Base-by-base conservation (phyloP, 805 yeast genomes). In the Kodamaea neixiangensis region DNA sequence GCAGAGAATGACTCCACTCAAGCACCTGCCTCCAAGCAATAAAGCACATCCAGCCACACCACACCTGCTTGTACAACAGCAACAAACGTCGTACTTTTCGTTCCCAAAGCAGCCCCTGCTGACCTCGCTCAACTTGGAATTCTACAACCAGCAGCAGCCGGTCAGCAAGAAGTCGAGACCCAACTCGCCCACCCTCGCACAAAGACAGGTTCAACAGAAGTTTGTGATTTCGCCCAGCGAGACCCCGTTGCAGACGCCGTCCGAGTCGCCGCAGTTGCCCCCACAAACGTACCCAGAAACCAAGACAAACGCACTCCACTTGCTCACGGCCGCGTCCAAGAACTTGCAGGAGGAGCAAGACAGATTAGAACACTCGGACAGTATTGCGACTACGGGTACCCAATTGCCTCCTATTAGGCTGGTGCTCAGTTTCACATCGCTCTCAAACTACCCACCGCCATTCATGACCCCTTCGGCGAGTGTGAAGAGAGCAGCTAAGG, bases 211-310 rank as follows among this genome's bases (percentile, higher is more conserved):
- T 2, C 47, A 44, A 37, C 46, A 44, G 29, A 47, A 48, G 44
- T 53, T 53, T 44, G 48, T 44, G 33, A 51, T 54, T 15, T 57
- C 73, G 14, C 73, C 80, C 43, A 67, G 64, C 47, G 81, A 76
- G 11, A 78, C 82, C 5, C 82, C 82, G 9, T 56, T 77, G 38
- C 77, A 75, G 51, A 78, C 82, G 0, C 81, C 81, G 11, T 58
- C 71, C 22, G 81, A 78, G 49, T 72, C 79, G 44, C 82, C 82
- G n/a, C 76, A 2, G 63, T 61, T 50, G 42, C 46, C 50, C 21
- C 35, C 42, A 33, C 53, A 39, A n/a, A n/a, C 29, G 31, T 33
- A 38, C 42, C 50, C 52, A 31, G 39, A 38, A 19, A 39, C 43
- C 48, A 59, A 53, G 6, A 50, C 54, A 46, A 61, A 58, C 46